These are phyloP conservation scores for Saposhnikovia divaricata DNA, from an alignment of 129 eudicot species.

Conservation along the genomic window DNA sequence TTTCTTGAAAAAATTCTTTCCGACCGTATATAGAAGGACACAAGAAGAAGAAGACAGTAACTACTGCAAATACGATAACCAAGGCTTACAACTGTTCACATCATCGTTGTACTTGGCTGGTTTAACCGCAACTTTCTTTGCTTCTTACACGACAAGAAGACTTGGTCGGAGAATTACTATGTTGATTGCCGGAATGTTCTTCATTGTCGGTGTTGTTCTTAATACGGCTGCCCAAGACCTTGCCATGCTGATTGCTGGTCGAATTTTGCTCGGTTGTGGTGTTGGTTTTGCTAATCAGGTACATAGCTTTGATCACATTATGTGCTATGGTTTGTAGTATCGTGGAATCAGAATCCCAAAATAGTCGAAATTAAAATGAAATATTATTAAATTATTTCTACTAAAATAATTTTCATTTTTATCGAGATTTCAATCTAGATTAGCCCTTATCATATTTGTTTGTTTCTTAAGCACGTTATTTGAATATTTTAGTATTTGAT, in stretches of 20 bases:
- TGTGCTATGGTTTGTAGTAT: no score
- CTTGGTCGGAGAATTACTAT: slow-evolving; percentile 68
- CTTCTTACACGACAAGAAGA: slow-evolving; percentile 74
- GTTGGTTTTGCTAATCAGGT: slow-evolving; percentile 99
- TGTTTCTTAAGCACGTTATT: neutral
- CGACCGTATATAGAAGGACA: slow-evolving; percentile 48
- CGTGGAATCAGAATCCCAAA: no score
- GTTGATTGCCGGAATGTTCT: slow-evolving; percentile 85
- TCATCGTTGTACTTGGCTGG: slow-evolving; percentile 91
- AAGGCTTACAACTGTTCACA: slow-evolving; percentile 82
- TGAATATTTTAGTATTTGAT: neutral
- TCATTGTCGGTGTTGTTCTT: slow-evolving; percentile 56
- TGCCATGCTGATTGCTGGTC: slow-evolving; percentile 81
- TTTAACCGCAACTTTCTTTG: slow-evolving; percentile 85
- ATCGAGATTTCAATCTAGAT: no score
- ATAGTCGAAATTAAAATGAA: no score
- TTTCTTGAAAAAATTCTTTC: slow-evolving; percentile 78
- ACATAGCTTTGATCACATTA: neutral
- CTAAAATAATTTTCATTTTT: no score
- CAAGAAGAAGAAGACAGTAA: slow-evolving; percentile 25
- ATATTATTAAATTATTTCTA: no score
- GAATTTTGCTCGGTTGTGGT: slow-evolving; percentile 89
- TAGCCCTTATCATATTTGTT: neutral
- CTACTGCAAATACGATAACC: slow-evolving; percentile 91
- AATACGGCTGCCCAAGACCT: slow-evolving; percentile 77